These are phyloP conservation scores for Calophaca sinica DNA, from an alignment of 306 rosid species.

Conservation along the genomic window DNA sequence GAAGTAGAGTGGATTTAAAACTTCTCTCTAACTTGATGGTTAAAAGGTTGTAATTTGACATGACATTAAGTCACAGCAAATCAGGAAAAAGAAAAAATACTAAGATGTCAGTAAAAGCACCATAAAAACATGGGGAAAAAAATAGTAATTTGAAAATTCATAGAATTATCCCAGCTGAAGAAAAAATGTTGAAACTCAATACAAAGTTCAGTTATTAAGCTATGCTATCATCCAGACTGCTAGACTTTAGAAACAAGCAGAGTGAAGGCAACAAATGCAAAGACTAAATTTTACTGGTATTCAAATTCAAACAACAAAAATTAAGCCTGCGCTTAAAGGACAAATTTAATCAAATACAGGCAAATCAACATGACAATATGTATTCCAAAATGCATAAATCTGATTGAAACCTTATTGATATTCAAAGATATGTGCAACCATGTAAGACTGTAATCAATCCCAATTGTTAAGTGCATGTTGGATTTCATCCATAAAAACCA, in stretches of 20 bases:
- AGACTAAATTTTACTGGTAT: slow-evolving; percentile 2
- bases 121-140: slow-evolving; percentile 1
- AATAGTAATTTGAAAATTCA: not conserved
- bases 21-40: not conserved
- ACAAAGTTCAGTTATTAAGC: slow-evolving; percentile 33
- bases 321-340: not conserved
- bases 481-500: not conserved
- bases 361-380: not conserved
- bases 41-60: slow-evolving; percentile 13
- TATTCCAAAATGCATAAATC: not conserved
- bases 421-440: too few species aligned
- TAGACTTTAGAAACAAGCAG: not conserved
- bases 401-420: too few species aligned
- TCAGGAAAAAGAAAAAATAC: not conserved
- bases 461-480: not conserved
- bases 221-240: not conserved
- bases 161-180: not conserved
- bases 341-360: not conserved
- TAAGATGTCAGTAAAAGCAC: slow-evolving; percentile 6
- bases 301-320: slow-evolving; percentile 5
- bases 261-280: not conserved
- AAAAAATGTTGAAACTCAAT: not conserved
- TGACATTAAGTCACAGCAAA: slow-evolving; percentile 23
- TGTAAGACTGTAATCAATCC: not conserved
- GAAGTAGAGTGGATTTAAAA: not conserved